Base-by-base conservation (phyloP, 75 land plant genomes). In the Pinus albicaulis region DNA sequence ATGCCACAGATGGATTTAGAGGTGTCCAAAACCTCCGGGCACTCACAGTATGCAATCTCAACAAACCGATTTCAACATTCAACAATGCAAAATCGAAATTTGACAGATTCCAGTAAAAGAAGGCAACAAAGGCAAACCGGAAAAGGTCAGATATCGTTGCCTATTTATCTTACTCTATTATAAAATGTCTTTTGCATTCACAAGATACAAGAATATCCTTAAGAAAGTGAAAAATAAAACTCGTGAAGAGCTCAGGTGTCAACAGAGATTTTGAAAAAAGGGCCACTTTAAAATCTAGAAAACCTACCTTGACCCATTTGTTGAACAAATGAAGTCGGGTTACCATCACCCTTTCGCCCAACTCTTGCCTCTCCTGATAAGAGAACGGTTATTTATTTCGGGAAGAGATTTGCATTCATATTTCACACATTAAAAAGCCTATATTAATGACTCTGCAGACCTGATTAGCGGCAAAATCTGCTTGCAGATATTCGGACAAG, bases 301-400 rank as follows among this genome's bases (percentile, higher is more conserved):
- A 53, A 25, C 57, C 17, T 81, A 98, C 99, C 99, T 95, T 95
- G 13, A 92, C 86, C 99, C 99, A 98, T 85, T 88, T 95, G 22
- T 90, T 91, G 68, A 93, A 98, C 8, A 98, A 83, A 73, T 95
- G 93, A 63, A 98, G 86, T 7, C 99, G 91, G 19, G 99, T 98
- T 26, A 95, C 76, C 99, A 98, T 98, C 56, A 98, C 99, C 74
- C 99, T 83, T 74, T 98, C 99, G 23, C 92, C 95, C 26, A 98
- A 85, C n/a, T 98, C 96, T 75, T 95, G 98, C 80, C 78, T 85
- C 78, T 98, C 98, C 99, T 98, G 91, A 26, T 55, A 24, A 72
- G 17, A 12, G 17, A 57, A 63, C 7, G 3, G 23, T 36, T 36
- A 16, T 28, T 74, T 62, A 19, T 73, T 55, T 57, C 7, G 23